Evolutionary conservation across 495 filamentous ascomycete species (phyloP).

Genomic region (Aspergillus sclerotiicarbonarius): DNA sequence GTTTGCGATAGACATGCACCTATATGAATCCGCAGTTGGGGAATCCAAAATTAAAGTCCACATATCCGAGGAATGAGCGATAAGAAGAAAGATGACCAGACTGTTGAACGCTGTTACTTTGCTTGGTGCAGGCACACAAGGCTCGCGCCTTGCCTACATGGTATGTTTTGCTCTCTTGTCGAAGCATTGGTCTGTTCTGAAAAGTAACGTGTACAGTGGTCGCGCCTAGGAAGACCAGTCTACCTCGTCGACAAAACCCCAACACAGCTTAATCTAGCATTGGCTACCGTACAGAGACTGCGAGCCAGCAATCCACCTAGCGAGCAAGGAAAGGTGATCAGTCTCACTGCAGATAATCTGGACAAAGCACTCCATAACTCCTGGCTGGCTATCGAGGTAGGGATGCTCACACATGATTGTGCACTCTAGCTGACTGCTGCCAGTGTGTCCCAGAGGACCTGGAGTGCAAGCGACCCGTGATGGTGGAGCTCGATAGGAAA

Average conservation of each 20-base stretch:
- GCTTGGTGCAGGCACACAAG: slow-evolving; percentile 40
- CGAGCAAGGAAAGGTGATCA: slow-evolving; percentile 20
- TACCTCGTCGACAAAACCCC: slow-evolving; percentile 29
- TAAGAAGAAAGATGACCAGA: not conserved
- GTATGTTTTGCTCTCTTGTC: slow-evolving; percentile 15
- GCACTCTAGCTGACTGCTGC: not conserved
- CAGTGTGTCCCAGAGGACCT: slow-evolving; percentile 39
- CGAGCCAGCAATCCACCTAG: slow-evolving; percentile 6
- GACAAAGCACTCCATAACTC: slow-evolving; percentile 21
- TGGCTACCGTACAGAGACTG: slow-evolving; percentile 18
- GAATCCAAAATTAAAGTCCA: no score
- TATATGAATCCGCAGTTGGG: no score
- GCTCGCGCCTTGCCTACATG: slow-evolving; percentile 39
- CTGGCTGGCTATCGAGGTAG: slow-evolving; percentile 40
- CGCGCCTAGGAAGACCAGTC: slow-evolving; percentile 31
- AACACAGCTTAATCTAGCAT: slow-evolving; percentile 23
- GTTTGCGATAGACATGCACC: no score
- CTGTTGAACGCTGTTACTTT: not conserved
- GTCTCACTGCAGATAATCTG: slow-evolving; percentile 15
- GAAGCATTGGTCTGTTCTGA: not conserved
- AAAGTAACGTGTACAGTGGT: slow-evolving; percentile 27
- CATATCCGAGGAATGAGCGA: no score
- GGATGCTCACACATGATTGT: not conserved
- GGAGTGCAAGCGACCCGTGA: slow-evolving; percentile 25
- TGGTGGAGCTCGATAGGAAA: slow-evolving; percentile 29